Evolutionary conservation across 495 filamentous ascomycete genomes (phyloP).

Genomic region (Viridothelium virens): DNA sequence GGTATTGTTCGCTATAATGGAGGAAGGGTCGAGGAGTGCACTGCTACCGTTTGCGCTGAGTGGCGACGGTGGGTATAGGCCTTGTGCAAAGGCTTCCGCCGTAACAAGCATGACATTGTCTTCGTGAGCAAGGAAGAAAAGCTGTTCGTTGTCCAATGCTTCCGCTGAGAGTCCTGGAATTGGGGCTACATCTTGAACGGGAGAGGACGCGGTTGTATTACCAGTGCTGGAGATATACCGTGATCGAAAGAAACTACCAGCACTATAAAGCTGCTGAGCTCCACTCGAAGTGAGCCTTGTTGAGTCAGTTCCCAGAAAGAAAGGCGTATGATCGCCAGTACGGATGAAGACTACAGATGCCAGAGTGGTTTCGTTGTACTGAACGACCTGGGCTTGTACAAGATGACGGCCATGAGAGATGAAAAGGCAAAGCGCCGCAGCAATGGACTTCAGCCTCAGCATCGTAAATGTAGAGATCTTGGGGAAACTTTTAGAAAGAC

Average conservation of each 20-base stretch:
- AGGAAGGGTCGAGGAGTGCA: slow-evolving; percentile 31
- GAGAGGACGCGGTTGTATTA: slow-evolving; percentile 25
- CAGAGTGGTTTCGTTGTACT: slow-evolving; percentile 43
- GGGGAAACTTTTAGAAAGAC: not conserved
- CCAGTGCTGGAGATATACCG: slow-evolving; percentile 21
- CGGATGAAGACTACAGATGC: slow-evolving; percentile 64
- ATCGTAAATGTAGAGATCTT: not conserved
- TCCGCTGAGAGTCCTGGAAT: slow-evolving; percentile 40
- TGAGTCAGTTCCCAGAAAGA: slow-evolving; percentile 42
- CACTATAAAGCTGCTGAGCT: slow-evolving; percentile 54
- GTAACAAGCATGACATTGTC: slow-evolving; percentile 49
- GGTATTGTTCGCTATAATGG: slow-evolving; percentile 52
- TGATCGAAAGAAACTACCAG: slow-evolving; percentile 41
- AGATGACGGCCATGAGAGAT: not conserved
- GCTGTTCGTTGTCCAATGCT: slow-evolving; percentile 41
- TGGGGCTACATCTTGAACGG: slow-evolving; percentile 28
- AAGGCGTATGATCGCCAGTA: slow-evolving; percentile 65
- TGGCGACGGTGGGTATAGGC: slow-evolving; percentile 64
- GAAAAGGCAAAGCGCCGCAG: not conserved
- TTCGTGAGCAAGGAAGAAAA: slow-evolving; percentile 42
- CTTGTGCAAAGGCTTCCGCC: slow-evolving; percentile 70
- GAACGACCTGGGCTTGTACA: slow-evolving; percentile 4
- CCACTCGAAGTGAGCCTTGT: slow-evolving; percentile 58
- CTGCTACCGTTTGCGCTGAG: slow-evolving; percentile 35
- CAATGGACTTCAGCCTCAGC: not conserved